Evolutionary conservation across 2,329 filamentous ascomycete genomes (phyloP).

Genomic region (Tolypocladium tropicale): DNA sequence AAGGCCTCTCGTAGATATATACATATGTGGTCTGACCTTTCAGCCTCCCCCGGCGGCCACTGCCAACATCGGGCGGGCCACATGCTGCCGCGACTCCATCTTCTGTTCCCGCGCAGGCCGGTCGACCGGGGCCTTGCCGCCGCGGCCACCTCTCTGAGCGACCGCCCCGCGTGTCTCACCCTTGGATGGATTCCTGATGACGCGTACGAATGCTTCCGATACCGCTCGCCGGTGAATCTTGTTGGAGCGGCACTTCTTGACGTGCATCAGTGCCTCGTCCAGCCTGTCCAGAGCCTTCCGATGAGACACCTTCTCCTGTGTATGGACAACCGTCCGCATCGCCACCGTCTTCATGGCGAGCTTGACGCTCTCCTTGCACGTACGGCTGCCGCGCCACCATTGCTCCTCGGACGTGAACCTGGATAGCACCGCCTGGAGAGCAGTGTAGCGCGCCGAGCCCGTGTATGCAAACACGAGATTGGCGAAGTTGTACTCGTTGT

Average conservation of each 20-base stretch:
- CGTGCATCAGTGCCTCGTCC: constrained; percentile 14
- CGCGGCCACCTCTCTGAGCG: background rate
- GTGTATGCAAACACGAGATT: constrained; percentile 25
- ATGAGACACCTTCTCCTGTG: constrained; percentile 8
- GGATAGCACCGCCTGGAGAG: constrained; percentile 18
- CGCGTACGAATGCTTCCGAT: constrained; percentile 10
- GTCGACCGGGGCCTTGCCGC: background rate
- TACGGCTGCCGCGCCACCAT: constrained; percentile 26
- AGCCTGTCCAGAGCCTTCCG: constrained; percentile 12
- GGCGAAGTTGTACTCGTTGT: constrained; percentile 26
- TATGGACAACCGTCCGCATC: constrained; percentile 10
- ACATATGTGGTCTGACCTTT: background rate
- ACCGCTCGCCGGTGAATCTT: constrained; percentile 8
- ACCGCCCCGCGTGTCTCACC: background rate
- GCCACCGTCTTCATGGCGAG: constrained; percentile 24
- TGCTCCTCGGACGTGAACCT: constrained; percentile 18
- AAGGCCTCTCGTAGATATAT: background rate
- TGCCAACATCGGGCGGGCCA: background rate
- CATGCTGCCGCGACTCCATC: background rate
- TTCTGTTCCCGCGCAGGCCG: background rate
- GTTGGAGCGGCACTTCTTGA: constrained; percentile 11
- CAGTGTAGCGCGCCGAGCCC: constrained; percentile 18
- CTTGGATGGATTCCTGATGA: constrained; percentile 1
- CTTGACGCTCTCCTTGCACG: constrained; percentile 27
- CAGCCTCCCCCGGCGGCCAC: background rate